A percentile compares a stretch with the other conserved stretches of the same genome.
Evolutionary conservation across 129 eudicot genomes (phyloP).

Genomic region (Artemisia argyi): DNA sequence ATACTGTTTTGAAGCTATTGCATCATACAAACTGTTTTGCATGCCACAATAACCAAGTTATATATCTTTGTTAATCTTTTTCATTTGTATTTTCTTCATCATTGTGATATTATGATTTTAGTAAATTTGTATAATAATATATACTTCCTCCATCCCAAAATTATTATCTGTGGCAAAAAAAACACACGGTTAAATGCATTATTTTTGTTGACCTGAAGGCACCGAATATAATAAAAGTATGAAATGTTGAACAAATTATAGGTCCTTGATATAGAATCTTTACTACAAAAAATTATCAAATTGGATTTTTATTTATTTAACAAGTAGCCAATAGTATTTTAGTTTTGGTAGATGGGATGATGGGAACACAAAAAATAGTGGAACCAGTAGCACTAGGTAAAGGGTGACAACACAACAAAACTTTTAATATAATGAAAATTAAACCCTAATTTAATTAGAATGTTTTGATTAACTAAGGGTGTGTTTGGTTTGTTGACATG

Average conservation of each 20-base stretch:
- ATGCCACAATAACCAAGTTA: constrained; percentile 16
- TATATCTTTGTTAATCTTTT: too few relatives aligned
- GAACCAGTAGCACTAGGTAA: constrained; percentile 37
- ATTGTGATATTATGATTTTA: not conserved
- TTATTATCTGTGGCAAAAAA: too few relatives aligned
- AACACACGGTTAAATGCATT: too few relatives aligned
- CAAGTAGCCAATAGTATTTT: not conserved
- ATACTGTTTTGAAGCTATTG: constrained; percentile 30
- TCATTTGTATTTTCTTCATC: not conserved
- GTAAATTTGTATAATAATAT: too few relatives aligned
- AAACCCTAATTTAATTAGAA: constrained; percentile 20
- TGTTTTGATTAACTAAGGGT: too few relatives aligned
- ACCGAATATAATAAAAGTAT: not conserved
- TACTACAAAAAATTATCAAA: not conserved
- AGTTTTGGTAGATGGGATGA: not conserved
- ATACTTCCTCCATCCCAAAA: not conserved
- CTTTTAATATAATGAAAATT: constrained; percentile 12
- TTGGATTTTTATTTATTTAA: too few relatives aligned
- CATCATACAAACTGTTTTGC: constrained; percentile 24
- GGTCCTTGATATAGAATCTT: not conserved
- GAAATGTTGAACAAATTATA: not conserved
- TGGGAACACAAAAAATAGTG: constrained; percentile 24
- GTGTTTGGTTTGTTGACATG: too few relatives aligned
- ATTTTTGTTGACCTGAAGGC: too few relatives aligned
- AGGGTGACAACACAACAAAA: constrained; percentile 35